Conservation (phyloP, 805 yeast species). For the Wickerhamiella occidentalis region DNA sequence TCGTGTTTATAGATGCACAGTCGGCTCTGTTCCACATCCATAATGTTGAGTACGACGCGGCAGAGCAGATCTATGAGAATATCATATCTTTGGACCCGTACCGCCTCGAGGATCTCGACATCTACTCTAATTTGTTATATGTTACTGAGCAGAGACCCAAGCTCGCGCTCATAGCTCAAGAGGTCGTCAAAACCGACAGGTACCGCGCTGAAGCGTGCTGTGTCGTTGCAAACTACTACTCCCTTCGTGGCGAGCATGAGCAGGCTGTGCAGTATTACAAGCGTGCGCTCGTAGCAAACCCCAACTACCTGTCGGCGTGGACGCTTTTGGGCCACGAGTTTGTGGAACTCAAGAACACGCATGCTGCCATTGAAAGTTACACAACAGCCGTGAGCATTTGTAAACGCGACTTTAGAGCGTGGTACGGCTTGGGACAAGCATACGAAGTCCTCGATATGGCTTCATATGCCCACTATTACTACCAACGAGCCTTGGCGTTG, state of each 20-base stretch:
- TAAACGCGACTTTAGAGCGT: constrained; percentile 81
- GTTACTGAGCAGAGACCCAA: constrained; percentile 85
- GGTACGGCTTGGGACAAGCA: constrained; percentile 98
- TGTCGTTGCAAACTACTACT: constrained; percentile 84
- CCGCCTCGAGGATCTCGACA: constrained; percentile 80
- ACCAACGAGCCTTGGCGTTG: constrained; percentile 77
- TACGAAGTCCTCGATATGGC: constrained; percentile 95
- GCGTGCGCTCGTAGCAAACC: constrained; percentile 72
- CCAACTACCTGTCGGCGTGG: constrained; percentile 83
- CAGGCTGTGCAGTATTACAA: constrained; percentile 87
- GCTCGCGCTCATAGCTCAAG: constrained; percentile 74
- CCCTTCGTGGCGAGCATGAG: constrained; percentile 85
- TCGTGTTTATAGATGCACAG: constrained; percentile 65
- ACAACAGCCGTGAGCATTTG: constrained; percentile 86
- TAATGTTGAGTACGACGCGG: constrained; percentile 69
- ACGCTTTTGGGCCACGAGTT: constrained; percentile 98
- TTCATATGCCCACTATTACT: constrained; percentile 79
- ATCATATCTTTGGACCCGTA: constrained; percentile 66
- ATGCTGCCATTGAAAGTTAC: constrained; percentile 94
- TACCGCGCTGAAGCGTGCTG: constrained; percentile 93
- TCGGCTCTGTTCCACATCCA: constrained; percentile 73
- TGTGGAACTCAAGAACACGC: constrained; percentile 88
- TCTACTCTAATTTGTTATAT: constrained; percentile 86
- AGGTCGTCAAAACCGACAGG: constrained; percentile 67
- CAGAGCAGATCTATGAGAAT: constrained; percentile 68